Percentiles rank a stretch among this genome's conserved stretches.
Evolutionary conservation across 73 alveolate genomes (phyloP).

Genomic region (Breviolum minutum): DNA sequence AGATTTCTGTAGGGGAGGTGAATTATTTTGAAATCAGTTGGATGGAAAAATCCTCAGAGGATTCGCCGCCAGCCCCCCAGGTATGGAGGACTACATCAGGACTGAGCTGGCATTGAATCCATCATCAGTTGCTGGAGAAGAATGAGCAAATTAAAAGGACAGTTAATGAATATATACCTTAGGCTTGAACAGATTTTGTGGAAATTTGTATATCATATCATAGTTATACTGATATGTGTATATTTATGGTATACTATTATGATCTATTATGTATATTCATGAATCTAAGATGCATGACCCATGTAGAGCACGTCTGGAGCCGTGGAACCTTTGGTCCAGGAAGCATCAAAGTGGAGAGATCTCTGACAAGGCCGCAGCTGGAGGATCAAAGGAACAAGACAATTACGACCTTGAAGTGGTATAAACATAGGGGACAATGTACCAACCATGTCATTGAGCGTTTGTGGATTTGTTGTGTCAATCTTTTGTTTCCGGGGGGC

Average conservation of each 20-base stretch:
- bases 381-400: no score
- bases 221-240: no score
- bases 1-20: no score
- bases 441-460: no score
- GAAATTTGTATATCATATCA: not conserved
- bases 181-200: not conserved
- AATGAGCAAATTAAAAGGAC: no score
- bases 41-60: no score
- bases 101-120: not conserved
- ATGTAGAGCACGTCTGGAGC: not conserved
- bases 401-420: no score
- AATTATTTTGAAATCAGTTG: no score
- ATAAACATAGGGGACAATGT: no score
- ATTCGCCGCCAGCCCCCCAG: not conserved
- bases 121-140: no score
- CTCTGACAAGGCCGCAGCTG: slow-evolving; percentile 42
- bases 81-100: slow-evolving; percentile 40
- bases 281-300: not conserved
- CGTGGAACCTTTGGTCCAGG: not conserved
- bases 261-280: not conserved
- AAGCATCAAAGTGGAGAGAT: slow-evolving; percentile 29
- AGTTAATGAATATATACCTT: no score
- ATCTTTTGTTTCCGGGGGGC: not conserved
- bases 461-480: not conserved
- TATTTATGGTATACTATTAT: not conserved